Percentiles rank a stretch among this genome's conserved stretches.
Conservation (phyloP, 2,329 filamentous ascomycete genomes). For the Colletotrichum navitas region DNA sequence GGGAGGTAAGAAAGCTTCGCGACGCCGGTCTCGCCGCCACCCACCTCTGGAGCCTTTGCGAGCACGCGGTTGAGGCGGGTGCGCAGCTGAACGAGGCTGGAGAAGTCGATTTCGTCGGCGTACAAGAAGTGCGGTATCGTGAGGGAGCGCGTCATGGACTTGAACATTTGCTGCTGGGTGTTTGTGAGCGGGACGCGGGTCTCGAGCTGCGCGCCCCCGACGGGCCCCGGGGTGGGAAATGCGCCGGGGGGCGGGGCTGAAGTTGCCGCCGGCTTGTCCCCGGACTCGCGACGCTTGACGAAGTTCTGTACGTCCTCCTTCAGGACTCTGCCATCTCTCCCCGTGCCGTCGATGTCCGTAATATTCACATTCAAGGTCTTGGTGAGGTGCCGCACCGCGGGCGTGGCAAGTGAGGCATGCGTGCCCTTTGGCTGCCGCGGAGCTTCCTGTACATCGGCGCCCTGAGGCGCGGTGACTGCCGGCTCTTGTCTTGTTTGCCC, state of each 20-base stretch:
- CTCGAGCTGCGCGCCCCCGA: constrained; percentile 70
- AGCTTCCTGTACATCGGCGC: constrained; percentile 31
- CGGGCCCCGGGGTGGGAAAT: constrained; percentile 45
- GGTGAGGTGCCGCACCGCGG: constrained; percentile 88
- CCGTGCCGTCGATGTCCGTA: constrained; percentile 82
- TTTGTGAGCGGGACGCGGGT: constrained; percentile 77
- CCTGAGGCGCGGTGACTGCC: neutral
- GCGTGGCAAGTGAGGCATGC: constrained; percentile 84
- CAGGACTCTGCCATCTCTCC: constrained; percentile 88
- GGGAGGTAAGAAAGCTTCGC: constrained; percentile 89
- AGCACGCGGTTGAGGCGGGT: constrained; percentile 79
- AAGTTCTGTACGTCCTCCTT: constrained; percentile 92
- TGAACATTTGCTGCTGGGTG: constrained; percentile 95
- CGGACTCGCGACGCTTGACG: constrained; percentile 64
- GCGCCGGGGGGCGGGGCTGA: constrained; percentile 45
- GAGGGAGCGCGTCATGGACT: constrained; percentile 93
- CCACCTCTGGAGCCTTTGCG: constrained; percentile 60
- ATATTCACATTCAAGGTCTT: constrained; percentile 86
- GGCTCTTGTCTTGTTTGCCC: constrained; percentile 32
- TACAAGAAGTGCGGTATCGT: constrained; percentile 96
- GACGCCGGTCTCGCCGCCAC: constrained; percentile 53
- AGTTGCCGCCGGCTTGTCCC: constrained; percentile 6
- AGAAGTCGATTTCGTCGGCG: constrained; percentile 89
- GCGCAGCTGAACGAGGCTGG: constrained; percentile 78
- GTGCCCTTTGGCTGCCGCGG: constrained; percentile 65